phyloP scores from a whole-genome alignment of 2,329 filamentous ascomycete species.

The Neoscytalidium dimidiatum region DNA sequence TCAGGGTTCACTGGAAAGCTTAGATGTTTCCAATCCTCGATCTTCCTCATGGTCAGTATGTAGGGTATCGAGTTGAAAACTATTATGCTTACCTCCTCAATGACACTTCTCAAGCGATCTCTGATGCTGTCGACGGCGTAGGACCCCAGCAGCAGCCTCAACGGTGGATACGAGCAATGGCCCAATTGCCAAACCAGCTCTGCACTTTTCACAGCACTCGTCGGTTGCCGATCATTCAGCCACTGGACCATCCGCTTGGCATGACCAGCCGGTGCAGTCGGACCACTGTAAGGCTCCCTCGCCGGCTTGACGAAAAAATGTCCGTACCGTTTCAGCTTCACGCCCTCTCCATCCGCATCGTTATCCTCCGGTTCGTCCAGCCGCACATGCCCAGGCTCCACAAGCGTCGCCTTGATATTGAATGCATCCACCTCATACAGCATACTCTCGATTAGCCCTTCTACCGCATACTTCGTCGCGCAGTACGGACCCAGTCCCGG shows the following conservation, averaged over 20 bases:
- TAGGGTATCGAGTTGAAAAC: neutral
- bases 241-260: slow-evolving; percentile 90
- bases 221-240: slow-evolving; percentile 89
- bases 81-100: slow-evolving; percentile 72
- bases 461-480: slow-evolving; percentile 95
- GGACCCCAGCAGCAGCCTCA: slow-evolving; percentile 82
- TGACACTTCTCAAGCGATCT: slow-evolving; percentile 84
- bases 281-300: slow-evolving; percentile 73
- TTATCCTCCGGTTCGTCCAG: slow-evolving; percentile 73
- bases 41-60: slow-evolving; percentile 24
- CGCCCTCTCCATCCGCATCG: slow-evolving; percentile 25
- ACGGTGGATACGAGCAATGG: slow-evolving; percentile 90
- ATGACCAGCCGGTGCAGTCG: slow-evolving; percentile 82
- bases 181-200: slow-evolving; percentile 92
- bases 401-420: slow-evolving; percentile 90
- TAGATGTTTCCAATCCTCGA: slow-evolving; percentile 85
- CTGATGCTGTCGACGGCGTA: slow-evolving; percentile 96
- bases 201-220: slow-evolving; percentile 87
- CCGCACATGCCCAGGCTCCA: slow-evolving; percentile 86
- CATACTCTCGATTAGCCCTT: slow-evolving; percentile 94
- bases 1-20: slow-evolving; percentile 61
- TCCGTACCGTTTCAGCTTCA: slow-evolving; percentile 73
- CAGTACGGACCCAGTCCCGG: slow-evolving; percentile 93
- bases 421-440: slow-evolving; percentile 91
- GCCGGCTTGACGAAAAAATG: slow-evolving; percentile 90